Evolutionary conservation across 306 rosid species (phyloP).

Genomic region (Spatholobus suberectus): DNA sequence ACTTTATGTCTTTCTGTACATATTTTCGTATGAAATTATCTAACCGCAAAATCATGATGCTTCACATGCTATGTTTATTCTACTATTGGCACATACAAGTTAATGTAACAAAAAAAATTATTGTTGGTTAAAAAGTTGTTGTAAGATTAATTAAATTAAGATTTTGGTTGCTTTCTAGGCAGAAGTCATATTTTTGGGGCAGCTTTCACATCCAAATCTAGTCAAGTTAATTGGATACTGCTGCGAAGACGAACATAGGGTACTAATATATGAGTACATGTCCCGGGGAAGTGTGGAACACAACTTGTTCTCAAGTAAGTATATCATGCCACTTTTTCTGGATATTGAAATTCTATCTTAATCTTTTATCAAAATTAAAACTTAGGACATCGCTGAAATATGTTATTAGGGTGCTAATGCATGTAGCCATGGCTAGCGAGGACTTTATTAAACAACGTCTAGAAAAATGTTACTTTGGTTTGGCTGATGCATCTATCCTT

Average conservation of each 20-base stretch:
- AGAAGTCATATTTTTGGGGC: constrained; percentile 98
- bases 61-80: constrained; percentile 11
- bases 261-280: constrained; percentile 92
- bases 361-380: not conserved
- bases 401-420: not conserved
- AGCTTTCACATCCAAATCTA: constrained; percentile 97
- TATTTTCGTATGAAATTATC: not conserved
- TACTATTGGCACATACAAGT: not conserved
- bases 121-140: not conserved
- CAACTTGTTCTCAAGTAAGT: constrained; percentile 89
- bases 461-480: not conserved
- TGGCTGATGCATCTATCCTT: not conserved
- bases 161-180: constrained; percentile 71
- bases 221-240: constrained; percentile 95
- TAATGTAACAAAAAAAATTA: not conserved
- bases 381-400: not conserved
- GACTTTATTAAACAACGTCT: not conserved
- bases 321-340: constrained; percentile 30
- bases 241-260: constrained; percentile 95
- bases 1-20: constrained; percentile 5
- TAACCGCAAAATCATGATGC: constrained; percentile 17
- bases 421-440: not conserved
- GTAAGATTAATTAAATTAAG: constrained; percentile 39
- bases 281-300: constrained; percentile 93
- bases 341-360: constrained; percentile 3